Conservation (phyloP, 2,329 filamentous ascomycete genomes). For the Calonectria pseudoreteaudii region DNA sequence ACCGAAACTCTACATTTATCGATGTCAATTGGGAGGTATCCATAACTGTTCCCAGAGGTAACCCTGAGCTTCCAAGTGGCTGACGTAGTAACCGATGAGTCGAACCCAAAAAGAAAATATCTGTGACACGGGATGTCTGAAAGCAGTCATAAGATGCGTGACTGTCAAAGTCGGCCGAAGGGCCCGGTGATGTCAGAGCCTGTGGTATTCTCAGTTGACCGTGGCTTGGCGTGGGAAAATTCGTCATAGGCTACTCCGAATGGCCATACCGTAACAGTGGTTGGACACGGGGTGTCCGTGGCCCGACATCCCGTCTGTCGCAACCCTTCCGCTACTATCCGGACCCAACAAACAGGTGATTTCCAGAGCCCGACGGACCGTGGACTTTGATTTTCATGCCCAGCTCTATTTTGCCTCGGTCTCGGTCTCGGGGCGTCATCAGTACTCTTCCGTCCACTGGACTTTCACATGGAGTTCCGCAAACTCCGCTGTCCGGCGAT, state of each 20-base stretch:
- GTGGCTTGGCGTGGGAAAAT: constrained; percentile 15
- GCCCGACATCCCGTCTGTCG: constrained; percentile 11
- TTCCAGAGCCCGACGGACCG: constrained; percentile 5
- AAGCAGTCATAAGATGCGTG: background rate
- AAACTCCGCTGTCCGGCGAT: constrained; percentile 2
- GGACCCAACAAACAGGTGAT: constrained; percentile 25
- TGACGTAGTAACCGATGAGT: background rate
- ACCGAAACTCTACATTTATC: background rate
- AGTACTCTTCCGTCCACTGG: background rate
- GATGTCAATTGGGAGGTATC: background rate
- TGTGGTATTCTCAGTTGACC: constrained; percentile 5
- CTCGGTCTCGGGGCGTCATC: constrained; percentile 4
- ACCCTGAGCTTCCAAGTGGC: background rate
- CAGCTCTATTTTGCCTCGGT: background rate
- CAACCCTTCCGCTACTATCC: constrained; percentile 8
- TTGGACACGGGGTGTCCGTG: constrained; percentile 26
- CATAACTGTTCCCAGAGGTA: background rate
- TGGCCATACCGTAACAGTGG: constrained; percentile 17
- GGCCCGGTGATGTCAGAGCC: constrained; percentile 9
- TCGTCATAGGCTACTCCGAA: constrained; percentile 17
- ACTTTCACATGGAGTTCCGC: background rate
- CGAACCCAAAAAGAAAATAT: background rate
- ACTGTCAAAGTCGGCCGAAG: background rate
- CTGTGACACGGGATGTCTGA: background rate
- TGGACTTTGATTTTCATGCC: background rate